These are phyloP conservation scores for Liquidambar formosana DNA, from an alignment of 164 flowering plant species.

Conservation along the genomic window DNA sequence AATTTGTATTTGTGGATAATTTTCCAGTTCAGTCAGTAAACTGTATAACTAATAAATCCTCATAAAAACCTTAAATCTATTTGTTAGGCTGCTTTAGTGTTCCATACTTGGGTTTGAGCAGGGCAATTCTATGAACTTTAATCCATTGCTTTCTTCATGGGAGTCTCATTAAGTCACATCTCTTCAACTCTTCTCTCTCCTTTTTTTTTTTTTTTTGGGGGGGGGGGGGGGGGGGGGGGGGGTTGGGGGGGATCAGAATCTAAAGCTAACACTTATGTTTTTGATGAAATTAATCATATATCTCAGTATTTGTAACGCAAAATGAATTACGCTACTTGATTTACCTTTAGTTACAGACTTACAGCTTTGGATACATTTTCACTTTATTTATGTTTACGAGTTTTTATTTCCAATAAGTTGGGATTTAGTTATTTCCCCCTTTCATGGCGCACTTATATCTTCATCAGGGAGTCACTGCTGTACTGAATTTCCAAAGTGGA, in stretches of 20 bases:
- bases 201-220: too few relatives aligned
- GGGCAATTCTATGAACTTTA: too few relatives aligned
- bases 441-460: constrained; percentile 14
- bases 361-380: not conserved
- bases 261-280: not conserved
- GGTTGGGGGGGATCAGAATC: too few relatives aligned
- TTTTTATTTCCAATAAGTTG: not conserved
- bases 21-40: not conserved
- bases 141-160: not conserved
- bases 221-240: too few relatives aligned
- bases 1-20: not conserved
- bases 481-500: constrained; percentile 81
- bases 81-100: not conserved
- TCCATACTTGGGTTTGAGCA: not conserved
- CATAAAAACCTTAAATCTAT: not conserved
- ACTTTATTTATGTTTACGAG: too few relatives aligned
- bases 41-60: not conserved
- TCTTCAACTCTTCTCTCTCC: not conserved
- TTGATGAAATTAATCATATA: not conserved
- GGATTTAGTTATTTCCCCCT: not conserved
- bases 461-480: constrained; percentile 78
- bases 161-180: not conserved
- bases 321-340: too few relatives aligned
- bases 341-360: not conserved
- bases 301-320: not conserved